Base-by-base conservation (phyloP, 163 green algal genomes). In the Chlamydomonas reinhardtii region DNA sequence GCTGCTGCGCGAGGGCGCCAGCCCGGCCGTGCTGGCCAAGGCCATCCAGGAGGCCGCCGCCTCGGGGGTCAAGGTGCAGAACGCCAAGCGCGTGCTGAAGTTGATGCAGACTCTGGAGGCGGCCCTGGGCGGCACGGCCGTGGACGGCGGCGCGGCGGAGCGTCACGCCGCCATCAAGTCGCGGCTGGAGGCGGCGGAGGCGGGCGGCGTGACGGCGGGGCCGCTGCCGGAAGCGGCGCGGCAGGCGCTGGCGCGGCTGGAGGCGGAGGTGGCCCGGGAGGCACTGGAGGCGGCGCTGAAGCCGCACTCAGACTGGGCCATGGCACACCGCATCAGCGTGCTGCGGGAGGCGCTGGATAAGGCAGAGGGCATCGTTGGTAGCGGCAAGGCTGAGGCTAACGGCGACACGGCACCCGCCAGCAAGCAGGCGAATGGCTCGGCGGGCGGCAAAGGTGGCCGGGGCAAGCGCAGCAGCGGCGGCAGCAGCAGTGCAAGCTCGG, bases 41-140 rank as follows among this genome's bases (percentile, higher is more conserved):
- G 90, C 90, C 52, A 96, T 98, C 77, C 92, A 85, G 69, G 95
- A 98, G 72, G 95, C 94, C 0, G 89, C 94, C 19, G 90, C 94
- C 17, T 88, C 91, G 27, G 95, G 95, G 2, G 93, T 97, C 39
- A 95, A 94, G 54, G 95, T 97, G 4, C 79, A 85, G 29, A 77
- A 91, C 34, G 95, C 95, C 4, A 89, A 88, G 24, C 87, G 90
- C 17, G 73, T 96, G 27, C 89, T 97, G 17, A 98, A 98, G 91
- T 84, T 97, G 35, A 94, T 96, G 91, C 91, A 95, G 73, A 88
- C 82, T 37, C 80, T 97, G 66, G 95, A 97, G 73, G 66, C 80
- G 19, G 79, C 77, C 22, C 34, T 85, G 73, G 88, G 31, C 4
- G 76, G 31, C 71, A 54, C 62, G 25, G 48, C 31, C 48, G 37